Base-by-base conservation (phyloP, 768 basidiomycete genomes). In the Tephrocybe sp. region DNA sequence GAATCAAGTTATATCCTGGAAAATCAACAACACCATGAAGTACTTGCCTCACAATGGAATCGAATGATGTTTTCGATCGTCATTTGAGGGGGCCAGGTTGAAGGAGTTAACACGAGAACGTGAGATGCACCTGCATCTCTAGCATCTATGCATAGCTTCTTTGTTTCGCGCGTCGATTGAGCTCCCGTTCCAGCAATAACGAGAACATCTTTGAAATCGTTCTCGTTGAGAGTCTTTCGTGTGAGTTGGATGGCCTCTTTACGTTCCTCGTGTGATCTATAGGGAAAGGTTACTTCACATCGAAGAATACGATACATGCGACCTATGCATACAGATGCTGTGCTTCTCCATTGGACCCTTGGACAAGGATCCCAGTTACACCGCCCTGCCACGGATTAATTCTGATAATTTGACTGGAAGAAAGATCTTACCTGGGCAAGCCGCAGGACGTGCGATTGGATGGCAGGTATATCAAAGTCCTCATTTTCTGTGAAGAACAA, bases 101-200 rank as follows among this genome's bases (percentile, higher is more conserved):
- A 88, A 48, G 82, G 88, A 8, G 84, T 91, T 62, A 81, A 72
- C 22, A 92, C 87, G 43, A 92, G 82, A 16, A 78, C 84, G 60
- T 85, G 79, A n/a, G 80, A 79, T 22, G 92, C 91, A n/a, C 92
- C 91, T 3, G 89, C 89, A 22, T 84, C 85, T 51, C 81, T 80
- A 4, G 91, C 92, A 58, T 92, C 87, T 9, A 68, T 63, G 58
- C 84, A 85, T 13, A 93, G 75, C 61, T 76, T 70, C 55, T 73
- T 78, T 31, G 89, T 92, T 65, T 91, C 89, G 14, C 83, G 75
- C 0, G 89, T 84, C 1, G 88, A 89, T 54, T 84, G 87, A 1
- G 85, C 87, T 1, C 92, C 92, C 4, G 90, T 92, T 1, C 92
- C 92, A 5, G 87, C 92, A 52, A 93, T 82, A 38, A 94, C 76